Evolutionary conservation across 768 basidiomycete genomes (phyloP).

Genomic region (Boletus huronensis): DNA sequence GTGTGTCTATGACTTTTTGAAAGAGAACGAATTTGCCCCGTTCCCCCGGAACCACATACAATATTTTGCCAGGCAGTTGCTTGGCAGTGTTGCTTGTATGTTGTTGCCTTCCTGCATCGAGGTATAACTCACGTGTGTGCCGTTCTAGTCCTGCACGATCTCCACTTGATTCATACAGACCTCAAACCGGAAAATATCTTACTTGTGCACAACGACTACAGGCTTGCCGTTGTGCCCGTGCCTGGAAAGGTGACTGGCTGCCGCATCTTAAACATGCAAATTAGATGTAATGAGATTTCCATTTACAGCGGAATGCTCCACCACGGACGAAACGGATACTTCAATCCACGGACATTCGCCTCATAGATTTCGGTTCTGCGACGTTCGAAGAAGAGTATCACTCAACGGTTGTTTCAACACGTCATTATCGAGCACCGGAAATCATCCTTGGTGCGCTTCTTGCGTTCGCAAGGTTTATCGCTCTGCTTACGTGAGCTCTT

Average conservation of each 20-base stretch:
- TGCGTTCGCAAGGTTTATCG: slow-evolving; percentile 14
- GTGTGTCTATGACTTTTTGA: slow-evolving; percentile 98
- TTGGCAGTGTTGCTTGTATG: slow-evolving; percentile 93
- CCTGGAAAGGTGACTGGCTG: slow-evolving; percentile 56
- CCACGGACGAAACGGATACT: slow-evolving; percentile 75
- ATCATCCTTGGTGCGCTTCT: slow-evolving; percentile 86
- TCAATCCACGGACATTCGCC: slow-evolving; percentile 83
- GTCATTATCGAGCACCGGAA: slow-evolving; percentile 98
- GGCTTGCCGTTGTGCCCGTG: slow-evolving; percentile 53
- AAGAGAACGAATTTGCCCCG: slow-evolving; percentile 94
- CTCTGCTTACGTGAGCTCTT: slow-evolving; percentile 9
- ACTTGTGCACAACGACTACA: slow-evolving; percentile 81
- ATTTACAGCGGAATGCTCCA: slow-evolving; percentile 55
- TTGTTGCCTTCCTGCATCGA: slow-evolving; percentile 16
- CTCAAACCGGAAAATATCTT: slow-evolving; percentile 99
- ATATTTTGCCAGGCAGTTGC: slow-evolving; percentile 86
- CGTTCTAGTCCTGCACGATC: slow-evolving; percentile 77
- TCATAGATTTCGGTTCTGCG: slow-evolving; percentile 98
- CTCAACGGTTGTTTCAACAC: slow-evolving; percentile 94
- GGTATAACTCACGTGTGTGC: slow-evolving; percentile 2
- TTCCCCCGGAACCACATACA: slow-evolving; percentile 97
- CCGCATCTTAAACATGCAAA: neutral
- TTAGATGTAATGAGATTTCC: slow-evolving; percentile 11
- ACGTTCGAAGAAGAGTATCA: slow-evolving; percentile 99
- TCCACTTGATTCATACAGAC: slow-evolving; percentile 94